phyloP scores from a whole-genome alignment of 148 eudicot genomes.

The Chenopodium suecicum region DNA sequence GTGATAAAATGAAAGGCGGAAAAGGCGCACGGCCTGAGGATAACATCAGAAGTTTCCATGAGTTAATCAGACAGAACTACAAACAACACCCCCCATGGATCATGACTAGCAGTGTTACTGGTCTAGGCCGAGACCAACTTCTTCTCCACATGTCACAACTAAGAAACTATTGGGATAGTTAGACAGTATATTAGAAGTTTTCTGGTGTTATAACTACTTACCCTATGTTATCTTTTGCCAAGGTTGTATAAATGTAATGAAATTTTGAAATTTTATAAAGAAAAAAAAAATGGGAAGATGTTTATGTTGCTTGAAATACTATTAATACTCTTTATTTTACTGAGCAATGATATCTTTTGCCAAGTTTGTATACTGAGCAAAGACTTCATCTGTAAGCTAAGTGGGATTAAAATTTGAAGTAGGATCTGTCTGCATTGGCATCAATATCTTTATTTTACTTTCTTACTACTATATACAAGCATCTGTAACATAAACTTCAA shows the following conservation, averaged over 20 bases:
- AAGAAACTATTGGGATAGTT: conserved; percentile 79
- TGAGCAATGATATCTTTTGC: no score
- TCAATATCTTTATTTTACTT: background rate
- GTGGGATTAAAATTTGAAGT: background rate
- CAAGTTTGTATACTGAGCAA: background rate
- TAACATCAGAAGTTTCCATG: conserved; percentile 67
- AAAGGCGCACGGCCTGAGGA: conserved; percentile 82
- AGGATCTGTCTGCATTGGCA: background rate
- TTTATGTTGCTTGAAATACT: no score
- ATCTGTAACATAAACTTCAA: no score
- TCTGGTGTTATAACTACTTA: no score
- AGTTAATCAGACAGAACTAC: conserved; percentile 57
- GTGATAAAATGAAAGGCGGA: conserved; percentile 71
- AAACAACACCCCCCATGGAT: conserved; percentile 83
- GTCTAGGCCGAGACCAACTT: conserved; percentile 89
- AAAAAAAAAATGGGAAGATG: no score
- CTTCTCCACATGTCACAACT: conserved; percentile 91
- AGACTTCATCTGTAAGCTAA: background rate
- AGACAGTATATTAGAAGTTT: background rate
- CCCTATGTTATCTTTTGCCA: no score
- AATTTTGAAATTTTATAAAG: no score
- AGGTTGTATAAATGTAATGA: no score
- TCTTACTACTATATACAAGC: background rate
- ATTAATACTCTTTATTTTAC: no score
- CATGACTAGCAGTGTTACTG: conserved; percentile 86